Conservation (phyloP, 176 grass and related monocot species). For the Alloteropsis semialata region DNA sequence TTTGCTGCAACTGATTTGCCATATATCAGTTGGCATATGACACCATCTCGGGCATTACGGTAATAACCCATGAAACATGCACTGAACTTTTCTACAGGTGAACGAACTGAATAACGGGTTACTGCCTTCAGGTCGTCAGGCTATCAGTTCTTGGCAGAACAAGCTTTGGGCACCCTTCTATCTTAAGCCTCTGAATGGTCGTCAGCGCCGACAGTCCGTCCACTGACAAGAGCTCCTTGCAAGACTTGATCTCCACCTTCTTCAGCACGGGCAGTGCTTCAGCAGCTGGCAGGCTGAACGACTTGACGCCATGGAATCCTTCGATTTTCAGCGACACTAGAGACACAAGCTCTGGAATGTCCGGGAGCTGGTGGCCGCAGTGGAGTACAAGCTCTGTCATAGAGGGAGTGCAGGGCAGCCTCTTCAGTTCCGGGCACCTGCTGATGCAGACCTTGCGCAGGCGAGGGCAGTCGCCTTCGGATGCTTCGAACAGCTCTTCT, state of each 20-base stretch:
- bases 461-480: conserved; percentile 16
- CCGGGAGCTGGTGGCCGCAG: conserved; percentile 7
- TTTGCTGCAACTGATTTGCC: not conserved
- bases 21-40: not conserved
- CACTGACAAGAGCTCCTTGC: conserved; percentile 19
- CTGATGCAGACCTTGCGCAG: conserved; percentile 33
- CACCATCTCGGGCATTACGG: not conserved
- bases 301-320: conserved; percentile 4
- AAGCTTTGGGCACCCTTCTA: conserved; percentile 30
- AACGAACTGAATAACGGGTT: not conserved
- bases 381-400: conserved; percentile 28
- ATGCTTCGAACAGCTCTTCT: conserved; percentile 25
- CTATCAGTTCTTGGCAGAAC: not conserved
- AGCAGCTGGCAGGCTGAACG: not conserved
- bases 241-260: conserved; percentile 35
- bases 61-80: too few relatives aligned
- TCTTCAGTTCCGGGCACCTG: conserved; percentile 19
- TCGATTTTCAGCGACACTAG: conserved; percentile 26
- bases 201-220: conserved; percentile 6
- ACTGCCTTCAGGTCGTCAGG: not conserved
- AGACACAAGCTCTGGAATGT: conserved; percentile 5
- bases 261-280: not conserved
- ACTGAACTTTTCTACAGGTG: not conserved
- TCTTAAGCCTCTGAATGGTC: conserved; percentile 15
- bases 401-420: conserved; percentile 4